Percentiles rank a stretch among this genome's conserved stretches.
phyloP scores from a whole-genome alignment of 139 green algal species.

The Zygnema circumcarinatum region DNA sequence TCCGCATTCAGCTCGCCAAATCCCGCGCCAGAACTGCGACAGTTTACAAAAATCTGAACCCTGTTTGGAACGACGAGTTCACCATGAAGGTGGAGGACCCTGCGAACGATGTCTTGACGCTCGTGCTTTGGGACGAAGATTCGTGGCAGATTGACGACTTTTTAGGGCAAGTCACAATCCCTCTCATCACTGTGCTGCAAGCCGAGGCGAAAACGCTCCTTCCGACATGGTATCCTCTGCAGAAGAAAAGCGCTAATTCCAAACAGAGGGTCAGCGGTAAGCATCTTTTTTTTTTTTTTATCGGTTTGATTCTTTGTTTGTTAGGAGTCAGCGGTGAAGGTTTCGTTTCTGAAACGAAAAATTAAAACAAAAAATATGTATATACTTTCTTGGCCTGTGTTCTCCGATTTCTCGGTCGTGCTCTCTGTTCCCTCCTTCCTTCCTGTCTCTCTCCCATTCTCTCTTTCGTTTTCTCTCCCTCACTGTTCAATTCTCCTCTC shows the following conservation, averaged over 20 bases:
- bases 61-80: constrained; percentile 60
- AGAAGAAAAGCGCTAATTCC: constrained; percentile 48
- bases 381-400: too few relatives aligned
- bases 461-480: constrained; percentile 26
- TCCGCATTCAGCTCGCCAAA: constrained; percentile 31
- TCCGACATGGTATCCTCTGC: constrained; percentile 52
- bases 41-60: constrained; percentile 58
- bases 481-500: constrained; percentile 26
- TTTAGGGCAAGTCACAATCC: constrained; percentile 50
- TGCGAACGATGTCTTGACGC: constrained; percentile 17
- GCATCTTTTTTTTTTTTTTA: constrained; percentile 29
- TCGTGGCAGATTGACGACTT: constrained; percentile 40
- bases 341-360: too few relatives aligned
- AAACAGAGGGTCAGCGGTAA: constrained; percentile 25
- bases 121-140: constrained; percentile 56
- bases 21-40: constrained; percentile 22
- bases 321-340: too few relatives aligned
- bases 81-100: constrained; percentile 34
- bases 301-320: too few relatives aligned
- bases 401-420: too few relatives aligned
- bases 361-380: too few relatives aligned
- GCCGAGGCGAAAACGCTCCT: constrained; percentile 21
- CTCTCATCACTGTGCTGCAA: constrained; percentile 15
- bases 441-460: constrained; percentile 32
- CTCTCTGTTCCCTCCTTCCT: too few relatives aligned